Evolutionary conservation across 495 filamentous ascomycete genomes (phyloP), one percentile per base, ranked within the genome.

Genomic region (Hypoxylon perforatum): DNA sequence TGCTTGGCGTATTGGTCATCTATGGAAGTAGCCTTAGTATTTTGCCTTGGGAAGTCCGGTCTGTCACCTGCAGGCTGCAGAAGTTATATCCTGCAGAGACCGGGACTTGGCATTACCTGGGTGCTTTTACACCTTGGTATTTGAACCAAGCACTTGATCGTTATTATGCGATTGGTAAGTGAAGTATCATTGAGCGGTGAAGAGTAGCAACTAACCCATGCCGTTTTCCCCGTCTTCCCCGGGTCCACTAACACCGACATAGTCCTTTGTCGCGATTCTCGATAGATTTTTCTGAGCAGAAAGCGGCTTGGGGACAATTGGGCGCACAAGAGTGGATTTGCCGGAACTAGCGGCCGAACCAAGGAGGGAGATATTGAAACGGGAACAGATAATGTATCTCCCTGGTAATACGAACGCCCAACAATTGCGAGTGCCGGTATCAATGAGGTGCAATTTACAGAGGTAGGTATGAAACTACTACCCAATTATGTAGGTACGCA

Each of bases 91-190:
- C 41, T 69, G 66, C 66, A 69, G 56, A 53, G 30, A 22, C 18
- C n/a, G 51, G 23, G 61, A 22, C 65, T 65, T 69, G 52, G 65
- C 61, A 46, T 49, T 44, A 12, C 42, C 51, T 56, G 41, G 49
- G 49, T 42, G 41, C 23, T 65, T 69, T 69, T n/a, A n/a, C 66
- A 69, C 65, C 65, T 69, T 61, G 66, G 50, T 56, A 49, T 57
- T 52, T 12, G 47, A 61, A 38, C 52, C 45, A 44, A 57, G 56
- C 33, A 18, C 30, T 60, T 44, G 60, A 60, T 42, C 36, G 28
- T 23, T 19, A 53, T 17, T 28, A 25, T 33, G 14, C 61, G 57
- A 65, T 69, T 69, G 66, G 66, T 23, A 42, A 54, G 51, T 61
- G 44, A 18, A 19, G 45, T 53, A 35, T 30, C 57, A 53, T 65